A percentile compares a stretch with the other conserved stretches of the same genome.
These are phyloP conservation scores for Tephrocybe rancida DNA, from an alignment of 768 basidiomycete species.

Conservation along the genomic window DNA sequence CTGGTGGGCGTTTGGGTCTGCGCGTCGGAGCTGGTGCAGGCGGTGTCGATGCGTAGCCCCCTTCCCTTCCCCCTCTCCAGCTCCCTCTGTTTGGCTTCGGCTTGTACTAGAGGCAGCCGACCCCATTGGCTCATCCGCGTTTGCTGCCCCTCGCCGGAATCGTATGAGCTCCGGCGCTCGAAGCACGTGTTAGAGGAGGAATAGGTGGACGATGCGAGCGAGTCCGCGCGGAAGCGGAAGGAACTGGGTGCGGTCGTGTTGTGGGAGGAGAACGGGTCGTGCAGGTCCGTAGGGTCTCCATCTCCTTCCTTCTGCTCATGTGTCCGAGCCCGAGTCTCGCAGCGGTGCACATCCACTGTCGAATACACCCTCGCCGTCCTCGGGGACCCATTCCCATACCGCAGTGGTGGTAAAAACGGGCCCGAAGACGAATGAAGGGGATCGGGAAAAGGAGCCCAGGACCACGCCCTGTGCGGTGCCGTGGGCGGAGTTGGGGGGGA, in stretches of 20 bases:
- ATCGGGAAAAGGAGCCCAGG: no score
- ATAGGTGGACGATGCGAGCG: background rate
- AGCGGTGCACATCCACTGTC: no score
- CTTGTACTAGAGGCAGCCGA: background rate
- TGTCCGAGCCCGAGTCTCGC: no score
- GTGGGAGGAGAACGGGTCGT: conserved; percentile 9
- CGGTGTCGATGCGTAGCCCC: background rate
- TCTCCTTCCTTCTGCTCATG: background rate
- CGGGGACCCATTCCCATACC: no score
- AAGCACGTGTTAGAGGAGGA: no score
- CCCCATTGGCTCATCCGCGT: background rate
- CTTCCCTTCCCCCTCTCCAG: background rate
- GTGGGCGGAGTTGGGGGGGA: no score
- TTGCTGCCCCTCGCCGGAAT: background rate
- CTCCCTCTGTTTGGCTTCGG: no score
- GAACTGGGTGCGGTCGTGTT: background rate
- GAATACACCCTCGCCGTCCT: no score
- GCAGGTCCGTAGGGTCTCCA: conserved; percentile 6
- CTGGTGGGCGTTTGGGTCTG: background rate
- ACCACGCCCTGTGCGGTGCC: no score
- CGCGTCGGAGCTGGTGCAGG: background rate
- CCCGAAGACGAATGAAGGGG: no score
- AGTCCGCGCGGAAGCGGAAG: background rate
- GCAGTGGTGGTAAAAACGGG: no score
- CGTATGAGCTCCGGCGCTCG: background rate